phyloP scores from a whole-genome alignment of 2,329 filamentous ascomycete species.

The Fusarium goolgardi region DNA sequence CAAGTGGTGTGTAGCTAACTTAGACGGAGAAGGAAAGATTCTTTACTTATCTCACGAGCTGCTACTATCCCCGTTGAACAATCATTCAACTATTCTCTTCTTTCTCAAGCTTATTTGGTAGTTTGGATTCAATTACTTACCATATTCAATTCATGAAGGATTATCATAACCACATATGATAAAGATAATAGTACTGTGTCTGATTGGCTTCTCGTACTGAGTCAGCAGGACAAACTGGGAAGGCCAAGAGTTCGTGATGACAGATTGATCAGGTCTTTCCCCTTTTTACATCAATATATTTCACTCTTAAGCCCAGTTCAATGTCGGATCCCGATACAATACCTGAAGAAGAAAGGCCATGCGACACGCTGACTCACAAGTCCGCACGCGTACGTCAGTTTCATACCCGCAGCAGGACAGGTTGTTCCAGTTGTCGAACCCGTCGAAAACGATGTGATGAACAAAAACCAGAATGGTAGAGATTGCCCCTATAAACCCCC shows the following conservation, averaged over 20 bases:
- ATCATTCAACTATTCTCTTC: neutral
- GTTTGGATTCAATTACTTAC: too few relatives aligned
- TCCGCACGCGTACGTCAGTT: conserved; percentile 8
- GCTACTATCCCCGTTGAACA: neutral
- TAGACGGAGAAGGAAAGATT: neutral
- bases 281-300: neutral
- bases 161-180: neutral
- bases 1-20: neutral
- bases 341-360: neutral
- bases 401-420: conserved; percentile 19
- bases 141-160: too few relatives aligned
- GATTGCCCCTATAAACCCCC: neutral
- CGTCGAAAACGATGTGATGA: conserved; percentile 24
- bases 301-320: neutral
- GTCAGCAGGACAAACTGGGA: neutral
- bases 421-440: conserved; percentile 19
- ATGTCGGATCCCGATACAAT: neutral
- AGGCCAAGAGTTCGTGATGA: neutral
- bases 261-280: neutral
- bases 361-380: neutral
- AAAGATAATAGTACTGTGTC: neutral
- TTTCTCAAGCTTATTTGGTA: too few relatives aligned
- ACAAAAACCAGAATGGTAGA: conserved; percentile 20
- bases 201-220: neutral
- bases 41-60: neutral